These are phyloP conservation scores for Drechmeria coniospora DNA, from an alignment of 2,329 filamentous ascomycete species.

Conservation along the genomic window DNA sequence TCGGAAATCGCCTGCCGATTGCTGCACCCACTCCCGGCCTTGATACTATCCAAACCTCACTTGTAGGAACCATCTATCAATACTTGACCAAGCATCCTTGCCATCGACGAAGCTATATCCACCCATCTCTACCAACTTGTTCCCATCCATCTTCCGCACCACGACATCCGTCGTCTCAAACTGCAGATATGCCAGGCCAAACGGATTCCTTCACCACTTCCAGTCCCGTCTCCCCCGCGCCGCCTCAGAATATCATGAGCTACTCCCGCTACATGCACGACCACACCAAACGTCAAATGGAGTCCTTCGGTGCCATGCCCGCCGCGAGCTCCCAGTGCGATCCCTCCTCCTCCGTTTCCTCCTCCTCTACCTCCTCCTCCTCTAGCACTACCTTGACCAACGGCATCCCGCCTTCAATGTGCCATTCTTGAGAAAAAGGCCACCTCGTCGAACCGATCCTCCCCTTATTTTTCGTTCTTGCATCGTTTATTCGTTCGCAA, in stretches of 20 bases:
- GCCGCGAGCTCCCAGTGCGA: slow-evolving; percentile 7
- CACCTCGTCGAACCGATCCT: too few relatives aligned
- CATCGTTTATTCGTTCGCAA: too few relatives aligned
- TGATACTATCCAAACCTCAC: neutral
- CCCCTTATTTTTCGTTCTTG: too few relatives aligned
- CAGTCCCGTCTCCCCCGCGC: slow-evolving; percentile 21
- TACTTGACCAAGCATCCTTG: neutral
- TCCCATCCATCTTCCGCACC: slow-evolving; percentile 5
- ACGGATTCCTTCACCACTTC: slow-evolving; percentile 23
- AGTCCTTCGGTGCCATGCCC: slow-evolving; percentile 25
- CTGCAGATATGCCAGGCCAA: slow-evolving; percentile 23
- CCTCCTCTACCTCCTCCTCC: slow-evolving; percentile 6
- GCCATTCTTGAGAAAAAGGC: too few relatives aligned
- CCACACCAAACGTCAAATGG: slow-evolving; percentile 52
- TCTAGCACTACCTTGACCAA: slow-evolving; percentile 11
- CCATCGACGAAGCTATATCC: neutral
- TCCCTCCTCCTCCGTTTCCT: slow-evolving; percentile 6
- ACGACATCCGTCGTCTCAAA: too few relatives aligned
- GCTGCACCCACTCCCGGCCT: too few relatives aligned
- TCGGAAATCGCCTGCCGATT: neutral
- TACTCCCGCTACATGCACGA: slow-evolving; percentile 48
- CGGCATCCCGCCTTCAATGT: slow-evolving; percentile 10
- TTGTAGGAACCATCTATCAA: neutral
- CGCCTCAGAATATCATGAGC: slow-evolving; percentile 32
- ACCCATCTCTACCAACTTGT: slow-evolving; percentile 1